Evolutionary conservation across 306 rosid genomes (phyloP), one percentile per base, ranked within the genome.

Genomic region (Medicago ruthenica): DNA sequence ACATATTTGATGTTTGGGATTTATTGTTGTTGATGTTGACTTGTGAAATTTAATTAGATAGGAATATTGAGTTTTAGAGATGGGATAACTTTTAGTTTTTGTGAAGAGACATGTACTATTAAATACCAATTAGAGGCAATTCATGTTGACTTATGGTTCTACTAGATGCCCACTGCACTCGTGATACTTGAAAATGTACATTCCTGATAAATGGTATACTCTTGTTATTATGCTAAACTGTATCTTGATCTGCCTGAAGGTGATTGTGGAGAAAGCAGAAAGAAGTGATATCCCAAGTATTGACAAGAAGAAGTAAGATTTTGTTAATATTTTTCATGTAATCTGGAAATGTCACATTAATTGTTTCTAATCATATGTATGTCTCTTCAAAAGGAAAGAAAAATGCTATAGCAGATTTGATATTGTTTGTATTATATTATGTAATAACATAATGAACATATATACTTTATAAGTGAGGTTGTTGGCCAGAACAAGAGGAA

Each of bases 211-310:
- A 66, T 80, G 69, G 18, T 76, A 59, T 17, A 68, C 54, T 54
- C 14, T 73, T 44, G 63, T 61, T 78, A 61, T 71, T 39, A 20
- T 69, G 21, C 81, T 82, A 37, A 73, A 64, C 74, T 75, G 61
- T 61, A 70, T 75, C 67, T 81, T 41, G 22, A 68, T 77, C 40
- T 88, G 68, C 27, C 79, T 87, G 58, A 67, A 93, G 98, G 98
- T 93, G 83, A 93, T 93, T 64, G 98, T 93, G 83, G 98, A 93
- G 87, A 93, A 88, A 83, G 96, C 92, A n/a, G 98, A 93, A 82
- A 89, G 89, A 86, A 91, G 97, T 88, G 98, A 93, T 75, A 89
- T 93, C 78, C 97, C 97, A 70, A 84, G 91, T 81, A 91, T 91
- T 78, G 97, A 91, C 77, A 93, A 93, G 93, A 93, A 93, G 83